Evolutionary conservation across 108 stramenopile species (phyloP).

Genomic region (Fistulifera solaris): DNA sequence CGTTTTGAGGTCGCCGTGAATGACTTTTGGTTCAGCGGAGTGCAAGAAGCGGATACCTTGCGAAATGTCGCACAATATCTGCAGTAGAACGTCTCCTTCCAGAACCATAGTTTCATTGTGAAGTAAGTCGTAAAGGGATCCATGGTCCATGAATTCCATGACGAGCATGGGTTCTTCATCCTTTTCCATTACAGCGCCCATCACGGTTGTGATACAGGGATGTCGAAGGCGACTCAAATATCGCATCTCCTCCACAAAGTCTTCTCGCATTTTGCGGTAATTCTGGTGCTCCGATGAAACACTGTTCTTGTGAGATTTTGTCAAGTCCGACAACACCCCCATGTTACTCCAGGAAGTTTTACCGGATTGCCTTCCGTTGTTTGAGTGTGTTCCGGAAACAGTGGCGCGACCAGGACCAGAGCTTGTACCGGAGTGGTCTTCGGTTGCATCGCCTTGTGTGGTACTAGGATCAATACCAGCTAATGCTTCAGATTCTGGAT

Average conservation of each 20-base stretch:
- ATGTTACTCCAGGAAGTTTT: not conserved
- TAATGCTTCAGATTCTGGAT: not conserved
- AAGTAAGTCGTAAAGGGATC: slow-evolving; percentile 51
- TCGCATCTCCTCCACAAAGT: slow-evolving; percentile 59
- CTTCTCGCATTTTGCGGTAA: slow-evolving; percentile 23
- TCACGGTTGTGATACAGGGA: slow-evolving; percentile 57
- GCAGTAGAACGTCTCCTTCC: slow-evolving; percentile 37
- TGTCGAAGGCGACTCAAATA: slow-evolving; percentile 45
- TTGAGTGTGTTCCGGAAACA: not conserved
- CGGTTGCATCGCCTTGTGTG: not conserved
- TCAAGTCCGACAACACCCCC: not conserved
- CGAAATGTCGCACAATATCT: slow-evolving; percentile 39
- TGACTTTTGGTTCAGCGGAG: slow-evolving; percentile 32
- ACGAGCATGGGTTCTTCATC: slow-evolving; percentile 34
- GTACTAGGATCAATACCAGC: not conserved
- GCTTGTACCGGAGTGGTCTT: not conserved
- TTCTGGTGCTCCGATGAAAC: not conserved
- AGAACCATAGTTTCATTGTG: slow-evolving; percentile 44
- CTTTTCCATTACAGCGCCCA: slow-evolving; percentile 31
- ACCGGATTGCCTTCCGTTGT: not conserved
- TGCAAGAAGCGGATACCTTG: slow-evolving; percentile 53
- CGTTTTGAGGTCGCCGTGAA: slow-evolving; percentile 55
- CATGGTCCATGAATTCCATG: slow-evolving; percentile 67
- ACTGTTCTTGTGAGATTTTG: not conserved
- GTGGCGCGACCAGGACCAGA: not conserved